These are phyloP conservation scores for Physcomitrellopsis africana DNA, from an alignment of 225 moss, liverwort and hornwort genomes.

Conservation along the genomic window DNA sequence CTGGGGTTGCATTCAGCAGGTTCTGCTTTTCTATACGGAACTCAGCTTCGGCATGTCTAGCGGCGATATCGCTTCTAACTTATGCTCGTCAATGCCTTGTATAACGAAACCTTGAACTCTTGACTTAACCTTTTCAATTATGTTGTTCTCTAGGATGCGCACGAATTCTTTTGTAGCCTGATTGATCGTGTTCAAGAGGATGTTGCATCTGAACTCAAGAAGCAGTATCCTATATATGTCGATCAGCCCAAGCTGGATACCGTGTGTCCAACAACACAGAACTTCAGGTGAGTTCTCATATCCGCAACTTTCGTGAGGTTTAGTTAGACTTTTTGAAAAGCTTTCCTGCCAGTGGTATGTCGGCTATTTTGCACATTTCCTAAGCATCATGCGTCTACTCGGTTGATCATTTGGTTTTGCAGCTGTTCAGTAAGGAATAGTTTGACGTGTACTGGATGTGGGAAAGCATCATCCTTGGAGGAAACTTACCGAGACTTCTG, in stretches of 20 bases:
- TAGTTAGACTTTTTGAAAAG: not conserved
- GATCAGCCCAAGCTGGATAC: constrained; percentile 46
- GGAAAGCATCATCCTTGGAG: constrained; percentile 47
- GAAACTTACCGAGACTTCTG: constrained; percentile 66
- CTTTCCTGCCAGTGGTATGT: not conserved
- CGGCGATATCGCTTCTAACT: not conserved
- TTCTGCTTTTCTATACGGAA: constrained; percentile 6
- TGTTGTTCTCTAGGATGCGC: constrained; percentile 50
- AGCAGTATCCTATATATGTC: constrained; percentile 34
- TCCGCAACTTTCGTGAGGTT: not conserved
- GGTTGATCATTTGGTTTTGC: constrained; percentile 21
- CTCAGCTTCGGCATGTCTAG: not conserved
- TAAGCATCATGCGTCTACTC: not conserved
- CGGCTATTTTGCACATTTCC: not conserved
- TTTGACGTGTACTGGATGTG: constrained; percentile 55
- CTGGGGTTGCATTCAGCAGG: constrained; percentile 67
- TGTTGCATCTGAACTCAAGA: constrained; percentile 43
- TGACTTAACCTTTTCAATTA: not conserved
- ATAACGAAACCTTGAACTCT: not conserved
- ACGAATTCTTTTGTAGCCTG: constrained; percentile 67
- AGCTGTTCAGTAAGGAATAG: constrained; percentile 64
- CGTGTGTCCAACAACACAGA: constrained; percentile 59
- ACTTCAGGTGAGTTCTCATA: constrained; percentile 49
- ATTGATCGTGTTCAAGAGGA: constrained; percentile 65
- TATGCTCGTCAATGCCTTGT: not conserved